Percentiles rank a stretch among this genome's conserved stretches.
These are phyloP conservation scores for Arthrobotrys megalospora DNA, from an alignment of 2,329 filamentous ascomycete genomes.

Conservation along the genomic window DNA sequence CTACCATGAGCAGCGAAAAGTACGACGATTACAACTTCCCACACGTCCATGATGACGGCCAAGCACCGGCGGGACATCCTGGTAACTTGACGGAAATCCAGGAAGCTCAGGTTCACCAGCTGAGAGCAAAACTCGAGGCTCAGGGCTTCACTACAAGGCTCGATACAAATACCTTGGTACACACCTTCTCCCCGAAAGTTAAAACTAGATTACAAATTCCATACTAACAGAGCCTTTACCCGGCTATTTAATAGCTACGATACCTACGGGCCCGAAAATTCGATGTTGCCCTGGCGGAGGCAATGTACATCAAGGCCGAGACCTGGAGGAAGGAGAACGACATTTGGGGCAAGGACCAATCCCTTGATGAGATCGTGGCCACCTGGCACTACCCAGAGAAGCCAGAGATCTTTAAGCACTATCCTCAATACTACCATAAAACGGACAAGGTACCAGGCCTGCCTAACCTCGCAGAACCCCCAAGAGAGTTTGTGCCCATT, in stretches of 20 bases:
- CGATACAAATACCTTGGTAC: conserved; percentile 91
- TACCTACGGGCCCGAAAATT: conserved; percentile 97
- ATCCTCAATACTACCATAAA: conserved; percentile 99
- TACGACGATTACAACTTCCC: conserved; percentile 98
- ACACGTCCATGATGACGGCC: conserved; percentile 78
- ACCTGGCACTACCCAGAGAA: conserved; percentile 92
- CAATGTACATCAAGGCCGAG: conserved; percentile 93
- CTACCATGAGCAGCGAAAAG: conserved; percentile 72
- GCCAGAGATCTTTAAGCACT: conserved; percentile 85
- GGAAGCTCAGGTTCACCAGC: conserved; percentile 88
- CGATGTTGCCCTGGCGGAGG: conserved; percentile 84
- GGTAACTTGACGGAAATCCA: conserved; percentile 89
- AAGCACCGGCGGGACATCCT: conserved; percentile 76
- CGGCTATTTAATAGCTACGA: conserved; percentile 75
- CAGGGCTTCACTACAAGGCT: conserved; percentile 86
- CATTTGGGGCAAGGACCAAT: conserved; percentile 89
- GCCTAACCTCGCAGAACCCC: background rate
- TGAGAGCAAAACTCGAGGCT: conserved; percentile 86
- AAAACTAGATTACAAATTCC: conserved; percentile 44
- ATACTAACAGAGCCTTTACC: conserved; percentile 18
- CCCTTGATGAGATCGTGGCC: conserved; percentile 84
- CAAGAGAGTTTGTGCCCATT: background rate
- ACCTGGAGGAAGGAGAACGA: conserved; percentile 91
- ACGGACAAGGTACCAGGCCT: conserved; percentile 78
- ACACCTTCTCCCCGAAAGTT: conserved; percentile 65